Evolutionary conservation across 1,284 basidiomycete species (phyloP).

Genomic region (Marasmius tenuissimus): DNA sequence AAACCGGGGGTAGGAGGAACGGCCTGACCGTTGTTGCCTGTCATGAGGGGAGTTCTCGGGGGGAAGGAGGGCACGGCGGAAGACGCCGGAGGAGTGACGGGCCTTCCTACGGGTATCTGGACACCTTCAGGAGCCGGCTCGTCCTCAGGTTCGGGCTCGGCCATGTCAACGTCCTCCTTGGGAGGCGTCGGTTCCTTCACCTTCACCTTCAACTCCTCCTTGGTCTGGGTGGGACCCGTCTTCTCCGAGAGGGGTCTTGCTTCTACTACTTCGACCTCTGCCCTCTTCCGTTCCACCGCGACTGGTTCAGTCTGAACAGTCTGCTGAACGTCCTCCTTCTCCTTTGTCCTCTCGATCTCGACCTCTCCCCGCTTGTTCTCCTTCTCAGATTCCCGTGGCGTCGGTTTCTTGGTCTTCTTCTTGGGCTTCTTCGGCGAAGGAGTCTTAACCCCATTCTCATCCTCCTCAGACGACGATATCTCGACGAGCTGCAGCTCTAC

Average conservation of each 20-base stretch:
- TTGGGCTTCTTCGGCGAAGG: background rate
- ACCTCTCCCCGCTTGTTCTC: background rate
- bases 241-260: background rate
- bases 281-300: background rate
- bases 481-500: constrained; percentile 10
- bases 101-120: constrained; percentile 8
- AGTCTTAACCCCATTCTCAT: background rate
- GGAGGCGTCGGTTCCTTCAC: background rate
- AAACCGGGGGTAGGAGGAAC: background rate
- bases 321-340: background rate
- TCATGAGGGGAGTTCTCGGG: constrained; percentile 7
- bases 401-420: constrained; percentile 6
- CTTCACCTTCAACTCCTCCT: background rate
- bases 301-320: background rate
- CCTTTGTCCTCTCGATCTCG: background rate
- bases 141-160: constrained; percentile 18
- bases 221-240: background rate
- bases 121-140: background rate
- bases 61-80: constrained; percentile 13
- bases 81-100: background rate
- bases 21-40: background rate
- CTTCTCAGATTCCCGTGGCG: background rate
- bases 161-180: constrained; percentile 26
- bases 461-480: constrained; percentile 16
- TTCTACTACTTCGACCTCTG: background rate